Base-by-base conservation (phyloP, 148 eudicot species). In the Persicaria tinctoria region DNA sequence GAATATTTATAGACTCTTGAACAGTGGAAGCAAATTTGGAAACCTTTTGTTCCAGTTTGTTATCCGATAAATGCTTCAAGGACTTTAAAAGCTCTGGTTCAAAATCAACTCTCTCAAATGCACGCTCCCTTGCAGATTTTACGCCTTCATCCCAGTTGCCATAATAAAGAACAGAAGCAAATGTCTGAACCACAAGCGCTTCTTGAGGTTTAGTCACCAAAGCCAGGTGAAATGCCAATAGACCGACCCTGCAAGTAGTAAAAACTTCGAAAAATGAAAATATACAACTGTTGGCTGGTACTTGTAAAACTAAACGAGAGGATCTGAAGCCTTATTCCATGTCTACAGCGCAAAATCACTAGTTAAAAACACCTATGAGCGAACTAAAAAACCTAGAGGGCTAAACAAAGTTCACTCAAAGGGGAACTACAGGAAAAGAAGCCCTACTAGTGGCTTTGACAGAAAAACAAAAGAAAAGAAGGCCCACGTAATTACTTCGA, bases 161-260 rank as follows among this genome's bases (percentile, higher is more conserved):
- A 84, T 91, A 85, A 75, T 89, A 87, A 53, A 94, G 82, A 76
- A 94, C 84, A 73, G 88, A 84, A 72, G 90, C 88, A 68, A 94
- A 85, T 71, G 89, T 83, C 88, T 91, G 80, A 74, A 91, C 84
- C 46, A 87, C 87, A 72, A 85, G 81, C 69, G 89, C 85, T 70
- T 84, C 86, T 75, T 94, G 97, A 77, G 97, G 97, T 68, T 87
- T 80, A 76, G 55, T 79, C 51, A 85, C 85, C 76, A 94, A 77
- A 76, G 96, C 93, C 59, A 86, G 72, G 76, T 94, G 98, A 78
- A 94, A 89, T 73, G 86, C 91, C 83, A 94, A 76, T 57, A 94
- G 74, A 75, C 96, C 89, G 76, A 90, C 76, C 98, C 98, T 94
- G 92, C 77, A 32, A 57, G 20, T 55, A 66, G 17, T 66, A 13